phyloP scores from a whole-genome alignment of 1,284 basidiomycete genomes.

The Vanrija humicola region DNA sequence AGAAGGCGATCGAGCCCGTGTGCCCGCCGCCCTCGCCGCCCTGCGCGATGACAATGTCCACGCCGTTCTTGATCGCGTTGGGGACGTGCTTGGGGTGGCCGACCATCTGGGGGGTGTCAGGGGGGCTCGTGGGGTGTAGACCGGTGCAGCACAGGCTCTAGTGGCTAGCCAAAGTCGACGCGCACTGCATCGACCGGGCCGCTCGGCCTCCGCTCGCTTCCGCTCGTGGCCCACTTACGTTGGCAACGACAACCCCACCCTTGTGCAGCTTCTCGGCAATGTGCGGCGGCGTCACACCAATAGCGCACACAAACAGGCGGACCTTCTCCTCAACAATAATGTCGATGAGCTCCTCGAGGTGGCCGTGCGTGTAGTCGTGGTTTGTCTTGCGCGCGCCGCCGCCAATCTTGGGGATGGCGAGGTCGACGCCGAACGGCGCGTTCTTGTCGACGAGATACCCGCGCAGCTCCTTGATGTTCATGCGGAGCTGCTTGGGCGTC shows the following conservation, averaged over 20 bases:
- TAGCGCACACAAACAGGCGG: slow-evolving; percentile 73
- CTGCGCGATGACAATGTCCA: slow-evolving; percentile 84
- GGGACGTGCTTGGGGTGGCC: slow-evolving; percentile 80
- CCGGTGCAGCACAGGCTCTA: no score
- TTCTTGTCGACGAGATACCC: slow-evolving; percentile 53
- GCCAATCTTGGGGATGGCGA: slow-evolving; percentile 76
- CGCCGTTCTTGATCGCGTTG: slow-evolving; percentile 73
- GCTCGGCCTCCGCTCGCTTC: no score
- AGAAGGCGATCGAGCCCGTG: slow-evolving; percentile 44
- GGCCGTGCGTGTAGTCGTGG: slow-evolving; percentile 61
- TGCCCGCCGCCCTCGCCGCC: slow-evolving; percentile 78
- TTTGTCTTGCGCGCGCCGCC: slow-evolving; percentile 80
- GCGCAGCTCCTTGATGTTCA: slow-evolving; percentile 69
- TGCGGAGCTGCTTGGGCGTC: slow-evolving; percentile 47
- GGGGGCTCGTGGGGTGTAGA: no score
- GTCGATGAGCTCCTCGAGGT: slow-evolving; percentile 65
- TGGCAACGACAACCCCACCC: slow-evolving; percentile 78
- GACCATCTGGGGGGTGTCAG: slow-evolving; percentile 60
- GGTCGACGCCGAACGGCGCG: slow-evolving; percentile 79
- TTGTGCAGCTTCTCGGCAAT: slow-evolving; percentile 73
- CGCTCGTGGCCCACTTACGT: slow-evolving; percentile 47
- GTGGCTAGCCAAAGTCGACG: no score
- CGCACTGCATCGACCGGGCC: no score
- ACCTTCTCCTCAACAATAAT: slow-evolving; percentile 84
- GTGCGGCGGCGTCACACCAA: slow-evolving; percentile 71